Base-by-base conservation (phyloP, 192 early-diverging fungal genomes). In the Mortierella claussenii region DNA sequence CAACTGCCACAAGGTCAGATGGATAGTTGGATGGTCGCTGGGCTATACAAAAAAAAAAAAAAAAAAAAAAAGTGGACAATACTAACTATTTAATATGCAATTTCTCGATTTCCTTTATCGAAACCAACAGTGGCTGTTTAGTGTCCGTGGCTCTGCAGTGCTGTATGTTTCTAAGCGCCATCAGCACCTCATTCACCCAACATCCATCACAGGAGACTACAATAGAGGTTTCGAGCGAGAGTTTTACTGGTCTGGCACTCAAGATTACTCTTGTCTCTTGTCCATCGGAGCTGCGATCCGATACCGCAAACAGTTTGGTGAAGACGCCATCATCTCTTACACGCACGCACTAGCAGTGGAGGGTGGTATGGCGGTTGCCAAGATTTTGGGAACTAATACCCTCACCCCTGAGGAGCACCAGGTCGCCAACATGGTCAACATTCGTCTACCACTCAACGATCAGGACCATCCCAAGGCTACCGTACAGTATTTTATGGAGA, bases 1-100 rank as follows among this genome's bases (percentile, higher is more conserved):
- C 40, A 89, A 89, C 65, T 82, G 80, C 56, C 90, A 91, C 75
- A 91, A 91, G 56, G 70, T 75, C 65, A 69, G 21, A 12, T 2
- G 9, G 10, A 55, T 2, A 21, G 13, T 40, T 40, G n/a, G n/a
- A n/a, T n/a, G n/a, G n/a, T n/a, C n/a, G n/a, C n/a, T n/a, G n/a
- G n/a, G n/a, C n/a, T n/a, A n/a, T n/a, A n/a, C 10, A 11, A 11
- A 10, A 10, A 24, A 13, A 31, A 26, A 54, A 54, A 1, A 37
- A 42, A 36, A 56, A 1, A 47, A 48, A 47, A 27, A 45, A 28
- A 30, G 2, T 49, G 17, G 13, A 17, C 21, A 32, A 23, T 20
- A 17, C 11, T 7, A 15, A 45, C 31, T 23, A 3, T 21, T 55
- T 9, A 20, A 40, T 15, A 11, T 20, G 6, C 47, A 11, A 7